Evolutionary conservation across 257 asterid species (phyloP).

Genomic region (Solanum paucissectum): DNA sequence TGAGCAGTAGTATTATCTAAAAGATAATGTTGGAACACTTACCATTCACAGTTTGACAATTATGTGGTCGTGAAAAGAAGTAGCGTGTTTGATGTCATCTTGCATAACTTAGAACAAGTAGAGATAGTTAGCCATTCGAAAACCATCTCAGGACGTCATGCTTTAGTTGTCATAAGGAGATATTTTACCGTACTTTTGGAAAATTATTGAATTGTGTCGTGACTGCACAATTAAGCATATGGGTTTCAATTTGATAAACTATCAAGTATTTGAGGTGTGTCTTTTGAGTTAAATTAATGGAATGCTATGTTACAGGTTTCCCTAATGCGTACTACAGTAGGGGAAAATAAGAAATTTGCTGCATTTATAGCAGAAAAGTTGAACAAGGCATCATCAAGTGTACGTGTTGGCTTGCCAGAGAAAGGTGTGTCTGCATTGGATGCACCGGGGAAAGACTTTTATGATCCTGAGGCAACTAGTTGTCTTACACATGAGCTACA

Average conservation of each 20-base stretch:
- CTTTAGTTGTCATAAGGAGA: not conserved
- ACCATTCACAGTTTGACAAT: not conserved
- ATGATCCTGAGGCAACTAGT: constrained; percentile 74
- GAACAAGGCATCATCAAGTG: constrained; percentile 59
- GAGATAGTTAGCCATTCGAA: not conserved
- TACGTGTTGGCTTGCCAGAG: constrained; percentile 76
- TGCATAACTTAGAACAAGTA: not conserved
- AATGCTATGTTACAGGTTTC: constrained; percentile 45
- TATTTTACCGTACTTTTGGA: not conserved
- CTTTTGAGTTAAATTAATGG: not conserved
- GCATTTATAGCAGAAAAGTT: constrained; percentile 79
- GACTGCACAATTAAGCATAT: not conserved
- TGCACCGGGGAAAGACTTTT: constrained; percentile 72
- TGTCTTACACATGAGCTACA: constrained; percentile 54
- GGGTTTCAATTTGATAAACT: not conserved
- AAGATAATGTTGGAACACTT: not conserved
- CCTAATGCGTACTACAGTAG: constrained; percentile 70
- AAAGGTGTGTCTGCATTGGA: constrained; percentile 86
- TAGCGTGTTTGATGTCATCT: not conserved
- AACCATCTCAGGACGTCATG: not conserved
- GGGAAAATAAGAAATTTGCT: constrained; percentile 71
- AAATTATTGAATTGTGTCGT: not conserved
- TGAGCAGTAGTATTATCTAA: not conserved
- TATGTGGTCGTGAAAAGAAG: not conserved
- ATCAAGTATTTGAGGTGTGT: not conserved